Evolutionary conservation across 2,329 filamentous ascomycete species (phyloP).

Genomic region (Bertia moriformis): DNA sequence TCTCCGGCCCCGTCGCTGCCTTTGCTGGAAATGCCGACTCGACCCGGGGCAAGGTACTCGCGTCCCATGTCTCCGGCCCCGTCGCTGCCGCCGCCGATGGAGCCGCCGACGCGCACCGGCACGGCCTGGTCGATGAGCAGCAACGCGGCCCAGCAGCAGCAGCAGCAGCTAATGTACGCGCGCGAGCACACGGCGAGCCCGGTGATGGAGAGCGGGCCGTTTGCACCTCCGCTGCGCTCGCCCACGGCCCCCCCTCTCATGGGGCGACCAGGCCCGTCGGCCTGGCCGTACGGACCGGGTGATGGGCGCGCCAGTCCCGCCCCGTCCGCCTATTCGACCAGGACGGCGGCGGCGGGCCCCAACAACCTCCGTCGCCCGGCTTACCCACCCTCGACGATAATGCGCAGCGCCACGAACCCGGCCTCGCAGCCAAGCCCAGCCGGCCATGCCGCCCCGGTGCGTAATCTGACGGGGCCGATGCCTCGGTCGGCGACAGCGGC

Average conservation of each 20-base stretch:
- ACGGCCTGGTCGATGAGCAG: constrained; percentile 20
- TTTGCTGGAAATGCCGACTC: too few species aligned
- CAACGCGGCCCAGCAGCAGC: background rate
- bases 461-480: constrained; percentile 24
- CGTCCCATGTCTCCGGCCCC: too few species aligned
- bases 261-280: constrained; percentile 13
- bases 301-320: constrained; percentile 16
- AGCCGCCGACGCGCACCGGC: constrained; percentile 33
- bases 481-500: constrained; percentile 16
- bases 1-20: too few species aligned
- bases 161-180: background rate
- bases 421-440: constrained; percentile 2
- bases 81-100: constrained; percentile 37
- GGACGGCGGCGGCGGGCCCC: constrained; percentile 9
- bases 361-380: constrained; percentile 5
- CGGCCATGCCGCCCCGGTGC: constrained; percentile 12
- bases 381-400: constrained; percentile 5
- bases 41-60: too few species aligned
- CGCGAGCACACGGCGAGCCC: background rate
- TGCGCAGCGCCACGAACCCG: background rate
- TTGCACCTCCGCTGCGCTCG: constrained; percentile 16
- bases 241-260: too few species aligned
- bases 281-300: constrained; percentile 14
- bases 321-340: constrained; percentile 12
- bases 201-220: constrained; percentile 6